A percentile compares a stretch with the other conserved stretches of the same genome.
These are phyloP conservation scores for Capsella rubella DNA, from an alignment of 441 rosid genomes.

Conservation along the genomic window DNA sequence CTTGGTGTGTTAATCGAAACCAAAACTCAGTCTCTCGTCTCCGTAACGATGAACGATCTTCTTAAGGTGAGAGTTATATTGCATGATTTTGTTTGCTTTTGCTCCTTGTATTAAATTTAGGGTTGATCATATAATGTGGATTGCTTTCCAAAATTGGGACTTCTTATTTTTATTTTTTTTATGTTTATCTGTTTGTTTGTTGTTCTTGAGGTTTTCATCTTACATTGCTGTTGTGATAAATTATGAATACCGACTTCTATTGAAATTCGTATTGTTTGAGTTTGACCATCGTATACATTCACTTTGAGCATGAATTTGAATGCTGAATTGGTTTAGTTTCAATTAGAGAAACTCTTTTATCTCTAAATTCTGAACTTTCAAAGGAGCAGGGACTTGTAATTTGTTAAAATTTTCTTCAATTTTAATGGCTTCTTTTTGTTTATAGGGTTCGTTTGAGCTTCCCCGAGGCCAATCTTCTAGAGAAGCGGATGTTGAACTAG, in stretches of 20 bases:
- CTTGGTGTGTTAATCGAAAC: neutral
- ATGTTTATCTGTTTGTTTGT: too few relatives aligned
- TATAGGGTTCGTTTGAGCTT: constrained; percentile 89
- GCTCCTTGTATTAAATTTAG: neutral
- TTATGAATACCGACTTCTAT: neutral
- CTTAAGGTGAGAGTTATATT: constrained; percentile 37
- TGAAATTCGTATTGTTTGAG: constrained; percentile 16
- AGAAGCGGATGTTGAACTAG: constrained; percentile 72
- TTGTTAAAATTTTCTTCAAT: constrained; percentile 8
- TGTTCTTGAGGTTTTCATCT: constrained; percentile 18
- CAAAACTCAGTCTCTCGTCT: constrained; percentile 14
- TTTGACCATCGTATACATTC: constrained; percentile 19
- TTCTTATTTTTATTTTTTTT: neutral
- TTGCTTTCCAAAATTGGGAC: constrained; percentile 22
- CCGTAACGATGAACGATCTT: constrained; percentile 46
- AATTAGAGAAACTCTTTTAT: neutral
- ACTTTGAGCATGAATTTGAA: constrained; percentile 28
- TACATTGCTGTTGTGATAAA: neutral
- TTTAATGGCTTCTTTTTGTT: constrained; percentile 27
- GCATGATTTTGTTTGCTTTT: constrained; percentile 5
- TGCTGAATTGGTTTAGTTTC: neutral
- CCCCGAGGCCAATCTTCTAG: constrained; percentile 74
- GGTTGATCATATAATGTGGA: constrained; percentile 25
- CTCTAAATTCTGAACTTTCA: neutral
- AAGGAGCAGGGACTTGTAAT: neutral